These are phyloP conservation scores for Phialocephala subalpina DNA, from an alignment of 2,329 filamentous ascomycete species.

Conservation along the genomic window DNA sequence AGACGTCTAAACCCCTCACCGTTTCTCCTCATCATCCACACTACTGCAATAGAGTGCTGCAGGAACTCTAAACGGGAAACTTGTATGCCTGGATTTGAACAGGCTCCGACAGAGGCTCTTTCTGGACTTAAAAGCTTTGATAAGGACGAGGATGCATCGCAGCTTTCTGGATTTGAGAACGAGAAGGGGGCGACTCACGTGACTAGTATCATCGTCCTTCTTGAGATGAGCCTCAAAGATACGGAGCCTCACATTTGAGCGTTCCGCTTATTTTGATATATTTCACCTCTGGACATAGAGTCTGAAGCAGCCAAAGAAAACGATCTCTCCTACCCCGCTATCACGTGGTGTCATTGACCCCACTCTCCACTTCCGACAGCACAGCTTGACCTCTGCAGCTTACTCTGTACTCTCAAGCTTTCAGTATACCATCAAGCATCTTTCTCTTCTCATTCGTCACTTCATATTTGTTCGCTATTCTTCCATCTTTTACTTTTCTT, in stretches of 20 bases:
- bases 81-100: not conserved
- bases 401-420: not conserved
- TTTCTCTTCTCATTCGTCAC: not conserved
- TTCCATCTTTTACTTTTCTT: not conserved
- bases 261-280: not conserved
- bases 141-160: not conserved
- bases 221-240: not conserved
- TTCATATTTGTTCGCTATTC: not conserved
- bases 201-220: not conserved
- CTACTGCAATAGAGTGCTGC: not conserved
- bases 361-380: not conserved
- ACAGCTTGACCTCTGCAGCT: not conserved
- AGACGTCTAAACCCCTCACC: not conserved
- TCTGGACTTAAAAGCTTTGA: not conserved
- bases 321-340: not conserved
- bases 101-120: not conserved
- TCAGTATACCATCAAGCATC: not conserved
- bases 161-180: not conserved
- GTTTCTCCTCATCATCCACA: not conserved
- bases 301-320: not conserved
- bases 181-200: not conserved
- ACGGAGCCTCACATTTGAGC: not conserved
- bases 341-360: slow-evolving; percentile 3
- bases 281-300: not conserved
- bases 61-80: not conserved